These are phyloP conservation scores for Tolypocladium capitatum DNA, from an alignment of 2,329 filamentous ascomycete species.

Conservation along the genomic window DNA sequence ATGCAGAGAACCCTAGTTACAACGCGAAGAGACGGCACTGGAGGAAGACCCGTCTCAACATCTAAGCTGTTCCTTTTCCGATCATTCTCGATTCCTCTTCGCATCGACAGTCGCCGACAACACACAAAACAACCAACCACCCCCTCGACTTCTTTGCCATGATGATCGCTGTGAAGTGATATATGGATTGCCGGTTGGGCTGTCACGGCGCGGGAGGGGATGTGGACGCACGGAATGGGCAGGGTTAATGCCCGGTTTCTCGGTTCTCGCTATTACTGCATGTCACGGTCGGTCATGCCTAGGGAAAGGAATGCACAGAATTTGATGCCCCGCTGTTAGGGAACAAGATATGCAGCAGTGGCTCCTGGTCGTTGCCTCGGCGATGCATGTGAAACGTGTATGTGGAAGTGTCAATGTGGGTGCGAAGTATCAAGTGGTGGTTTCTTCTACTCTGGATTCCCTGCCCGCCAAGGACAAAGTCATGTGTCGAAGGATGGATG, in stretches of 20 bases:
- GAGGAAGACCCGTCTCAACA: slow-evolving; percentile 99
- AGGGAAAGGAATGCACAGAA: slow-evolving; percentile 31
- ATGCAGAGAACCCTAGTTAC: slow-evolving; percentile 52
- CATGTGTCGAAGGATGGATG: no score
- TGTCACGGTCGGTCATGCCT: slow-evolving; percentile 33
- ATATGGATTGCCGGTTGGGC: neutral
- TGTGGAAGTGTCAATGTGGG: neutral
- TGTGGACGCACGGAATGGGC: slow-evolving; percentile 16
- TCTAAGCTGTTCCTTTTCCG: slow-evolving; percentile 57
- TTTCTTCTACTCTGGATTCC: neutral
- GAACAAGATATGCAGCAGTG: neutral
- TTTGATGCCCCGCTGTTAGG: slow-evolving; percentile 16
- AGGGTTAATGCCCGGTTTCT: slow-evolving; percentile 20
- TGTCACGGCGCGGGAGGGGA: slow-evolving; percentile 1
- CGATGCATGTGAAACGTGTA: neutral
- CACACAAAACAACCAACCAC: slow-evolving; percentile 3
- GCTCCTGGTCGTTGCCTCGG: neutral
- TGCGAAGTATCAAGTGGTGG: neutral
- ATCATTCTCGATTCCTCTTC: slow-evolving; percentile 16
- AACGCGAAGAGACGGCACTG: slow-evolving; percentile 99
- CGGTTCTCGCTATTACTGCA: slow-evolving; percentile 28
- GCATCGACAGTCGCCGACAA: slow-evolving; percentile 11
- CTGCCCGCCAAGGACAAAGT: neutral
- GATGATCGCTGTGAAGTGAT: neutral
- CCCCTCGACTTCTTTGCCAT: neutral